These are phyloP conservation scores for Pseudofabraea citricarpa DNA, from an alignment of 2,329 filamentous ascomycete genomes.

Conservation along the genomic window DNA sequence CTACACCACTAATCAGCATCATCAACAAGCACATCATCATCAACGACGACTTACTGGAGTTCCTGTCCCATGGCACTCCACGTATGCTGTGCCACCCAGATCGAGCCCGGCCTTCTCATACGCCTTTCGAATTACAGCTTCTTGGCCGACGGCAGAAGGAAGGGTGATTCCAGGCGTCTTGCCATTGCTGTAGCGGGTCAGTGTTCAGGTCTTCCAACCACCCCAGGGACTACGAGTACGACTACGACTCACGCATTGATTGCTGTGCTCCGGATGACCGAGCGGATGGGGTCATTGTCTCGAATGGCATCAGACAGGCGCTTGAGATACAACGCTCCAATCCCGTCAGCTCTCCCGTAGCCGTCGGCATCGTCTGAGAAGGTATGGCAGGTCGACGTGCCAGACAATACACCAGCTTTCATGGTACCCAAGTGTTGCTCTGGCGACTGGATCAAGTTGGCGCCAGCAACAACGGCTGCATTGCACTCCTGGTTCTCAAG, in stretches of 20 bases:
- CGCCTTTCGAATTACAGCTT: slow-evolving; percentile 3
- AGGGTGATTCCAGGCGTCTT: slow-evolving; percentile 51
- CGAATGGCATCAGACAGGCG: slow-evolving; percentile 50
- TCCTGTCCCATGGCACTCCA: slow-evolving; percentile 26
- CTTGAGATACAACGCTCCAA: slow-evolving; percentile 54
- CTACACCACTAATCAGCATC: no score
- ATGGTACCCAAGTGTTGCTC: slow-evolving; percentile 12
- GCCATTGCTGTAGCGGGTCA: no score
- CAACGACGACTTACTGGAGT: no score
- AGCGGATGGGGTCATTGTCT: slow-evolving; percentile 54
- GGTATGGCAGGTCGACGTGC: slow-evolving; percentile 48
- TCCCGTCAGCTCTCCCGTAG: slow-evolving; percentile 60
- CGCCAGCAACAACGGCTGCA: slow-evolving; percentile 14
- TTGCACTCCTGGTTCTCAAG: slow-evolving; percentile 39
- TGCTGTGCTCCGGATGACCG: slow-evolving; percentile 47
- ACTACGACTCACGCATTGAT: slow-evolving; percentile 49
- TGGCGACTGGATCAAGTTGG: slow-evolving; percentile 12
- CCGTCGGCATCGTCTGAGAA: slow-evolving; percentile 57
- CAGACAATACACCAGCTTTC: slow-evolving; percentile 12
- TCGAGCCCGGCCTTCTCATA: slow-evolving; percentile 6
- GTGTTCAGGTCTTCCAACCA: no score
- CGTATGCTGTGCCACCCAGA: slow-evolving; percentile 3
- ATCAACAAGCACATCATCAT: no score
- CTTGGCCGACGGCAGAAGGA: slow-evolving; percentile 41
- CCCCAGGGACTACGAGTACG: no score